These are phyloP conservation scores for Diaporthe vexans DNA, from an alignment of 2,329 filamentous ascomycete genomes.

Conservation along the genomic window DNA sequence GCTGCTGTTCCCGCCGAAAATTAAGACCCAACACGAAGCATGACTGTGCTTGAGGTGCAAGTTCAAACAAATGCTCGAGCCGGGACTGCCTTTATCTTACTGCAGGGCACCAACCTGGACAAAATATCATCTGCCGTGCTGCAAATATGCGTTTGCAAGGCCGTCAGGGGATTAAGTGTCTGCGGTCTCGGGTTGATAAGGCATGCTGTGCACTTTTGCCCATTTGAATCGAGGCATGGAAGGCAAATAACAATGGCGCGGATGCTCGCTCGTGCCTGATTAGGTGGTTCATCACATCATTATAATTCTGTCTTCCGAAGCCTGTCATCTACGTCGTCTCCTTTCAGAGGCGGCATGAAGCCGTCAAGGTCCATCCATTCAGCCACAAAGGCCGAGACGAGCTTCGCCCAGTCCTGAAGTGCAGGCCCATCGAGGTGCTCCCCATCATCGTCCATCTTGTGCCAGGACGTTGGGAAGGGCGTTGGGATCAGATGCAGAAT, in stretches of 20 bases:
- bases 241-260: no score
- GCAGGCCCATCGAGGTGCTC: conserved; percentile 79
- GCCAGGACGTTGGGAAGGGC: conserved; percentile 81
- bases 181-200: neutral
- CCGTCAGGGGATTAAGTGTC: neutral
- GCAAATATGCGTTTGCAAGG: neutral
- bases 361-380: conserved; percentile 78
- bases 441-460: conserved; percentile 78
- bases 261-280: neutral
- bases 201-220: neutral
- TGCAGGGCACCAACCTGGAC: neutral
- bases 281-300: conserved; percentile 2
- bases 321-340: conserved; percentile 7
- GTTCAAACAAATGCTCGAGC: neutral
- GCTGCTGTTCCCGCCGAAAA: neutral
- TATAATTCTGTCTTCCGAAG: conserved; percentile 37
- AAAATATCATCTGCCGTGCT: neutral
- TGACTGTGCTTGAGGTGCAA: conserved; percentile 1
- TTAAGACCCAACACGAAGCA: neutral
- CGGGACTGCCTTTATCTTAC: neutral
- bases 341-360: conserved; percentile 31
- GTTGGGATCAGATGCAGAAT: conserved; percentile 81
- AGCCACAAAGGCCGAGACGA: conserved; percentile 79
- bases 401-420: conserved; percentile 81
- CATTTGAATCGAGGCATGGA: neutral